These are phyloP conservation scores for Phytomonas sp. DNA, from an alignment of 208 protist species.

Conservation along the genomic window DNA sequence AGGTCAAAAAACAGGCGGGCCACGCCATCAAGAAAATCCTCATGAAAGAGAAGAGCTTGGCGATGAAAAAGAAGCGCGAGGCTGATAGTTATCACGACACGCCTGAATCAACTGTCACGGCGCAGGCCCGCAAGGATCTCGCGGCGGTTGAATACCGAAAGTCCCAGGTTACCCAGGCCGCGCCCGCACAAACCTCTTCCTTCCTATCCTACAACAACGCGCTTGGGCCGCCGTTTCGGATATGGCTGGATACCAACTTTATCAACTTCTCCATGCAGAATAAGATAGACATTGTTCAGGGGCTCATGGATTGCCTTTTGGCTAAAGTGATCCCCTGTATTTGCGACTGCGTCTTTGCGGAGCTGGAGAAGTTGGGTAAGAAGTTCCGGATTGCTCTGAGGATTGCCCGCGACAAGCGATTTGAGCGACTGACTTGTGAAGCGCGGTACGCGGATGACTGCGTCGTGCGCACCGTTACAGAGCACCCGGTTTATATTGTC, in stretches of 20 bases:
- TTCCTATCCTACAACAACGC: conserved; percentile 97
- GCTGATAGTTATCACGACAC: conserved; percentile 56
- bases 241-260: conserved; percentile 99
- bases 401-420: conserved; percentile 97
- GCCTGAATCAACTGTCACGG: conserved; percentile 25
- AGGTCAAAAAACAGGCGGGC: conserved; percentile 56
- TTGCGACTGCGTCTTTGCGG: conserved; percentile 98
- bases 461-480: conserved; percentile 93
- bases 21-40: conserved; percentile 87
- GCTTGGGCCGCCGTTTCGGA: conserved; percentile 97
- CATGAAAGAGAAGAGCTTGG: conserved; percentile 86
- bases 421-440: conserved; percentile 94
- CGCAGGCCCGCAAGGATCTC: conserved; percentile 49
- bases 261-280: conserved; percentile 99
- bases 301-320: conserved; percentile 98
- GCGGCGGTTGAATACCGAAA: conserved; percentile 59
- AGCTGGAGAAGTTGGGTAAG: conserved; percentile 98
- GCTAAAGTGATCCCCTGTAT: conserved; percentile 98
- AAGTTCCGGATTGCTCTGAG: conserved; percentile 91
- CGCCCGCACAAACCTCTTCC: conserved; percentile 62
- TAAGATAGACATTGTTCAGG: conserved; percentile 98
- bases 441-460: conserved; percentile 99
- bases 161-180: conserved; percentile 46
- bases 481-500: conserved; percentile 91
- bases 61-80: conserved; percentile 83